Base-by-base conservation (phyloP, 192 early-diverging fungal genomes). In the Cladochytrium replicatum region DNA sequence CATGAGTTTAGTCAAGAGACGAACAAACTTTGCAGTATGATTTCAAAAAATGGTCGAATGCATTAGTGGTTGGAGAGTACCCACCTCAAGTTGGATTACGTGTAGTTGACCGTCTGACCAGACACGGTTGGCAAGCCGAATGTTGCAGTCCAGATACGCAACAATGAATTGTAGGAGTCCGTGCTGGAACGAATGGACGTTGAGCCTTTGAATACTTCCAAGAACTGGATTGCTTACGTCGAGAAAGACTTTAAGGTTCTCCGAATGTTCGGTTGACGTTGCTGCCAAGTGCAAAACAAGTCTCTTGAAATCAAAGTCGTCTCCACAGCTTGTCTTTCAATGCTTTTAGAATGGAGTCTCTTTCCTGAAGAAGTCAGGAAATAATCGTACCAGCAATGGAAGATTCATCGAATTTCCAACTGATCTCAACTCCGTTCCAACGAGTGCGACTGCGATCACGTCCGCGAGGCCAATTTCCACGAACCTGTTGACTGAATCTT, bases 101-200 rank as follows among this genome's bases (percentile, higher is more conserved):
- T 58, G 50, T 19, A 70, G 53, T 23, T 70, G 63, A 19, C 46
- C 24, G 9, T 55, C 27, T 19, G 34, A 55, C 68, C 63, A 67
- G 19, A 52, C 37, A 3, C 32, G 19, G 8, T 66, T 49, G 5
- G 44, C 41, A 2, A 46, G 43, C 1, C 22, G 22, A 26, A 23
- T 32, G 34, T 56, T 48, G 32, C 26, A 45, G 3, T 52, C 40
- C 6, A 66, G 51, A 43, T 66, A 66, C 13, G 51, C 30, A 3
- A 67, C 42, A 23, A 65, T 31, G 46, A 63, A 67, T 9, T 62
- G 52, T 6, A 70, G 40, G 8, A 70, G 48, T 2, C 63, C 67
- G 8, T 29, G 17, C 65, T 67, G 29, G n/a, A n/a, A n/a, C n/a
- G n/a, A n/a, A 54, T n/a, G 55, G 26, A 6, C 6, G 22, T 6